phyloP scores from a whole-genome alignment of 2,329 filamentous ascomycete species.

The Epichloe coenophiala region DNA sequence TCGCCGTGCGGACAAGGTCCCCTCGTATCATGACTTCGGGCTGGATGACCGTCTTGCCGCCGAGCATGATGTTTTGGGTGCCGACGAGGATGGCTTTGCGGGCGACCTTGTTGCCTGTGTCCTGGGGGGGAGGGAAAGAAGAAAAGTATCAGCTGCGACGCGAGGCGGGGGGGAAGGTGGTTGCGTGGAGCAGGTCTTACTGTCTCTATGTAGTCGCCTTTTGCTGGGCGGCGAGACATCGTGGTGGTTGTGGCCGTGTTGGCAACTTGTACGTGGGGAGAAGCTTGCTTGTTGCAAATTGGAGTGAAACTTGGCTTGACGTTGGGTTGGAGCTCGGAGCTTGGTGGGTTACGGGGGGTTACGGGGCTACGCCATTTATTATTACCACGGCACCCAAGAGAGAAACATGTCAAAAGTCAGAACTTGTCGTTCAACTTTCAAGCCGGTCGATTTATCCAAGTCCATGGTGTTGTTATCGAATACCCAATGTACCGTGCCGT shows the following conservation, averaged over 20 bases:
- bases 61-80: slow-evolving; percentile 95
- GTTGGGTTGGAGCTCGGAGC: no score
- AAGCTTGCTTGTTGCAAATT: background rate
- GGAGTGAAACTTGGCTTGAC: background rate
- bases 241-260: slow-evolving; percentile 10
- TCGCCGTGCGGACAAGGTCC: slow-evolving; percentile 55
- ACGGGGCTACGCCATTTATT: no score
- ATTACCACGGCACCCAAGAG: no score
- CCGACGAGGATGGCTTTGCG: slow-evolving; percentile 84
- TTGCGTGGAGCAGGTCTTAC: slow-evolving; percentile 30
- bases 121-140: slow-evolving; percentile 34
- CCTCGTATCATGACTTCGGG: slow-evolving; percentile 88
- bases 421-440: no score
- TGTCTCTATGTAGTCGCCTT: slow-evolving; percentile 94
- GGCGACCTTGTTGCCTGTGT: slow-evolving; percentile 97
- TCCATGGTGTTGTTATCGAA: no score
- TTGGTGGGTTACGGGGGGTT: no score
- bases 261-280: background rate
- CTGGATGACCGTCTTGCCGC: slow-evolving; percentile 91
- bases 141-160: slow-evolving; percentile 1
- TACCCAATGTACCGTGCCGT: no score
- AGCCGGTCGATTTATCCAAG: no score
- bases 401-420: no score
- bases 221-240: slow-evolving; percentile 61
- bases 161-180: background rate